Conservation (phyloP, 2,329 filamentous ascomycete genomes). For the Monosporascus cannonballus region DNA sequence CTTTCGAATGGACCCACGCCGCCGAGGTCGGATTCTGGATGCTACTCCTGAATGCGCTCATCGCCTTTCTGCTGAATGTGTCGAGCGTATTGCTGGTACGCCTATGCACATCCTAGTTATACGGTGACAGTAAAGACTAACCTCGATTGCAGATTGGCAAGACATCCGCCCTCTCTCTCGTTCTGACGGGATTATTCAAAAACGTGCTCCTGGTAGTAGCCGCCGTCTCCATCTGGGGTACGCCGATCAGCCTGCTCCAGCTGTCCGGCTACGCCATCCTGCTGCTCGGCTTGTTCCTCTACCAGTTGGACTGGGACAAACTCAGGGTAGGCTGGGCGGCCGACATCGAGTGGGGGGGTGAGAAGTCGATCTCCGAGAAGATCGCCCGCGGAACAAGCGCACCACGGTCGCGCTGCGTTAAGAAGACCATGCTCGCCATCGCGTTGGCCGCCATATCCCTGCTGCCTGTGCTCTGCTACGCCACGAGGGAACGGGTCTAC, state of each 20-base stretch:
- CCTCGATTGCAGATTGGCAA: slow-evolving; percentile 63
- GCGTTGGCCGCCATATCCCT: neutral
- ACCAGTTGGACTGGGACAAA: slow-evolving; percentile 30
- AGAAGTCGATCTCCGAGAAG: neutral
- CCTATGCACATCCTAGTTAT: slow-evolving; percentile 8
- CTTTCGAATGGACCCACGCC: slow-evolving; percentile 43
- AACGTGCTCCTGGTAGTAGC: slow-evolving; percentile 75
- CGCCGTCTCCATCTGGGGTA: slow-evolving; percentile 73
- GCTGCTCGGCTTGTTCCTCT: slow-evolving; percentile 42
- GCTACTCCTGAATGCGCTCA: slow-evolving; percentile 66
- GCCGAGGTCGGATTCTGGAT: slow-evolving; percentile 64
- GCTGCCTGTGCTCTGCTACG: neutral
- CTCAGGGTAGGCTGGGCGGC: slow-evolving; percentile 2
- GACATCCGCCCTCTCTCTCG: slow-evolving; percentile 80
- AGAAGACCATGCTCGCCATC: neutral
- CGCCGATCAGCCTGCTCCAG: slow-evolving; percentile 64
- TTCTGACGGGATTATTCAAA: slow-evolving; percentile 80
- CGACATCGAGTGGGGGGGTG: neutral
- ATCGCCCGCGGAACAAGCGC: neutral
- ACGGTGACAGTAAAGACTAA: neutral
- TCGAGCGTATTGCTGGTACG: slow-evolving; percentile 81
- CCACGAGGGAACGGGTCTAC: neutral
- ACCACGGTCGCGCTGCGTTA: neutral
- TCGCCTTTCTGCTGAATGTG: slow-evolving; percentile 77
- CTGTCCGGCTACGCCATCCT: slow-evolving; percentile 74